Percentiles rank a stretch among this genome's conserved stretches.
Conservation (phyloP, 352 stramenopile genomes). For the Phytophthora megakarya region DNA sequence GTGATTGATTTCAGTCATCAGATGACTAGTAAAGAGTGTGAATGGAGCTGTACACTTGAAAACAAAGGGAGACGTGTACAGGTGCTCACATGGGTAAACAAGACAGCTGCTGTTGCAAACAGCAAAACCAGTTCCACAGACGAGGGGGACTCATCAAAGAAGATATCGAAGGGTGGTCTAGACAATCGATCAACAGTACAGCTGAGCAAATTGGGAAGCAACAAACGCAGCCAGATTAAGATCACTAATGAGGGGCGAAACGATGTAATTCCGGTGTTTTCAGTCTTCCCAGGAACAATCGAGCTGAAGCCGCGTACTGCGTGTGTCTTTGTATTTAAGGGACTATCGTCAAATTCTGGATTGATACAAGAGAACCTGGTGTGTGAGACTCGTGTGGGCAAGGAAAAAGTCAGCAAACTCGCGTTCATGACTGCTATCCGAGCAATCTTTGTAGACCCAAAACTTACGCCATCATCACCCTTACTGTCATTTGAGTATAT, state of each 20-base stretch:
- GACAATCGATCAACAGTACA: slow-evolving; percentile 19
- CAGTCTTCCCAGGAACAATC: slow-evolving; percentile 90
- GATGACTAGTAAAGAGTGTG: slow-evolving; percentile 89
- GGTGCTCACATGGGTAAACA: slow-evolving; percentile 93
- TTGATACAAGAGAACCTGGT: slow-evolving; percentile 84
- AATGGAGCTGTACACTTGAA: slow-evolving; percentile 94
- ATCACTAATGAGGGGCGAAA: slow-evolving; percentile 20
- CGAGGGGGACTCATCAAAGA: slow-evolving; percentile 23
- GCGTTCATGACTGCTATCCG: slow-evolving; percentile 90
- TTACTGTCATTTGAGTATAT: slow-evolving; percentile 90
- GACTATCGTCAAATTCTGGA: slow-evolving; percentile 66
- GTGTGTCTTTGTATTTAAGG: slow-evolving; percentile 94
- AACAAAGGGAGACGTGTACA: slow-evolving; percentile 95
- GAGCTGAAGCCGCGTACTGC: slow-evolving; percentile 93
- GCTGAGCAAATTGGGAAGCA: slow-evolving; percentile 19
- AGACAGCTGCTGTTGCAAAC: slow-evolving; percentile 30
- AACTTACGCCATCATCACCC: slow-evolving; percentile 73
- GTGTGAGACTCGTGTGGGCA: slow-evolving; percentile 92
- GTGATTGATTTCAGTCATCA: slow-evolving; percentile 92
- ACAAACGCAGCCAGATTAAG: slow-evolving; percentile 26
- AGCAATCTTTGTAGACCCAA: slow-evolving; percentile 91
- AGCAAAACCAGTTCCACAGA: slow-evolving; percentile 23
- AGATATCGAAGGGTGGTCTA: slow-evolving; percentile 13
- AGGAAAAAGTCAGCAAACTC: slow-evolving; percentile 90
- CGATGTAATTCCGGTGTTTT: slow-evolving; percentile 79